Base-by-base conservation (phyloP, 2,329 filamentous ascomycete genomes). In the Microsporum canis region DNA sequence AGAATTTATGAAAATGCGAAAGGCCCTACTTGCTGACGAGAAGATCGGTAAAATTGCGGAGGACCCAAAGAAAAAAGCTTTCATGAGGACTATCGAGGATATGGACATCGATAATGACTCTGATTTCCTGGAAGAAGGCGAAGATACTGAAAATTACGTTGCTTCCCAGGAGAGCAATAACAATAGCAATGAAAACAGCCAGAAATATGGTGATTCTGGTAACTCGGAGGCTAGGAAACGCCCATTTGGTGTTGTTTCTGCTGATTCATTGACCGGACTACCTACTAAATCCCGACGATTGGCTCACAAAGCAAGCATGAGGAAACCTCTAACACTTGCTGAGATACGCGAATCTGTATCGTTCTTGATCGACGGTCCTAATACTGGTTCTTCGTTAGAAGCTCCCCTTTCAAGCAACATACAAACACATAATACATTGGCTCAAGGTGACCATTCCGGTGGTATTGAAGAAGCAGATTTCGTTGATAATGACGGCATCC, bases 1-100 rank as follows among this genome's bases (percentile, higher is more conserved):
- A 43, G 89, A 96, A 69, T 95, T 95, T 73, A 88, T 88, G 39
- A 89, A 89, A 75, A 95, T 96, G 88, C 88, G 91, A 61, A 91
- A 90, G 72, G 88, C 91, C 5, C 80, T 99, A 6, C 82, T 96
- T 55, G 81, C 88, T 29, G 91, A 97, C 69, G 91, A 96, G 72
- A 89, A 90, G 41, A 84, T 99, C 67, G 89, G 88, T 70, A 91
- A 92, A 73, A 89, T 97, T 64, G 91, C 89, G 38, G 85, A 90
- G 71, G 91, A 95, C 68, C 89, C 89, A 1, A 91, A 92, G 71
- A 92, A 91, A 71, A 82, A 88, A 63, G 94, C 94, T 0, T 99
- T 99, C 77, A 81, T 99, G 67, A 86, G 85, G 65, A 90, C 90
- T 5, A 88, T 99, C 59, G 91, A 96, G 68, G 91, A 96, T 70